Conservation (phyloP, 163 green algal genomes). For the Scenedesmus sp. region DNA sequence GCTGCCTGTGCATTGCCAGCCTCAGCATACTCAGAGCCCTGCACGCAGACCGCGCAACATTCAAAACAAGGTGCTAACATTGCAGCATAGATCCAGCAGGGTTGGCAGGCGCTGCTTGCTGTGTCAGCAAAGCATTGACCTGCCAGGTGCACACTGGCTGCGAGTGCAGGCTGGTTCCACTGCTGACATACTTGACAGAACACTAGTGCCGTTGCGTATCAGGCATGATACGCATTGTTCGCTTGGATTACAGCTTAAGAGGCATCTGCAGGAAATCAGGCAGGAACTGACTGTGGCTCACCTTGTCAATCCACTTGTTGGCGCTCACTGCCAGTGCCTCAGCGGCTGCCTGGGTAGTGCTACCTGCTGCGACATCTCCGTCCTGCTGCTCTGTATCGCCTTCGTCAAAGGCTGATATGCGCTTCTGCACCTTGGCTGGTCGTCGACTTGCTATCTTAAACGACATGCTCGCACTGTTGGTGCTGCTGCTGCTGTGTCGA, state of each 20-base stretch:
- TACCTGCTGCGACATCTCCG: not conserved
- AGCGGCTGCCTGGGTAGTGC: not conserved
- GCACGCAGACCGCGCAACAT: not conserved
- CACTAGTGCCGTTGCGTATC: too few species aligned
- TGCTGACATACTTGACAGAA: too few species aligned
- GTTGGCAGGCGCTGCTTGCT: not conserved
- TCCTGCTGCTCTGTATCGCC: slow-evolving; percentile 13
- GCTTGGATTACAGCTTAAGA: too few species aligned
- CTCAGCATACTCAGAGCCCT: slow-evolving; percentile 18
- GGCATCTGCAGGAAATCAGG: not conserved
- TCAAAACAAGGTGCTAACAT: not conserved
- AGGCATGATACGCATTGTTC: not conserved
- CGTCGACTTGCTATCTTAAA: not conserved
- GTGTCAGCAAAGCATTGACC: not conserved
- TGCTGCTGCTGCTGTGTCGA: not conserved
- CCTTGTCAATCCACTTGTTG: slow-evolving; percentile 27
- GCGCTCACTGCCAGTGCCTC: not conserved
- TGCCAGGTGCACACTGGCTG: not conserved
- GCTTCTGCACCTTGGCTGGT: slow-evolving; percentile 16
- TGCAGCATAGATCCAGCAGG: not conserved
- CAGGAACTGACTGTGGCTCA: not conserved
- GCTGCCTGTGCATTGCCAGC: not conserved
- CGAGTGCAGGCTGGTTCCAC: too few species aligned
- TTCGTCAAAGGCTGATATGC: slow-evolving; percentile 26
- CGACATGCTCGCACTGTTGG: not conserved